Base-by-base conservation (phyloP, 164 flowering plant species). In the Cinnamomum micranthum region DNA sequence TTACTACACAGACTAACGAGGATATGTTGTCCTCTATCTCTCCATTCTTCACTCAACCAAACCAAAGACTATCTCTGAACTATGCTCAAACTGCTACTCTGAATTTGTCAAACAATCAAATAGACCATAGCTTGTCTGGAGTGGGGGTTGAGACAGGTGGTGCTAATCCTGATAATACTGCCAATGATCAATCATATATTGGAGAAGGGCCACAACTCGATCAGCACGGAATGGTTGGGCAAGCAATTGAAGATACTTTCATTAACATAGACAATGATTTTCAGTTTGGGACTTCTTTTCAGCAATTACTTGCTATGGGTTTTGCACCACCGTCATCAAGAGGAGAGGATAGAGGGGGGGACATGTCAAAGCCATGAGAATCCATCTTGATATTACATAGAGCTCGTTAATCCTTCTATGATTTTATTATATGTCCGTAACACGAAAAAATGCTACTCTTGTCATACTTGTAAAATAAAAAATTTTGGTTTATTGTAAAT, bases 241-340 rank as follows among this genome's bases (percentile, higher is more conserved):
- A 55, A 19, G 5, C 60, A 55, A 0, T 55, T 55, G 60, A 17
- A 19, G 10, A 35, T 35, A 6, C 0, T 35, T 6, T 81, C 47
- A 7, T 7, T 35, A 9, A 7, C 47, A 35, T 35, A 23, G 62
- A 76, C 27, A 68, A 35, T 62, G 84, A 81, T 50, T 77, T 81
- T 69, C 81, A 81, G 71, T 81, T 85, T 69, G 84, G 84, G 2
- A 84, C 95, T 28, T 86, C 92, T 1, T 90, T 86, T 70, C 47
- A 35, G 9, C 47, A 35, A 35, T 35, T 14, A 14, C 60, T 14
- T 14, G 17, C 60, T 19, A 55, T 19, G 20, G 60, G 13, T 55
- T 4, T 55, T 55, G 4, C 60, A 3, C 20, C 11, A 55, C 20
- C 60, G n/a, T 63, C 81, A 33, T 75, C 75, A 24, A 78, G 84